phyloP scores from a whole-genome alignment of 108 stramenopile genomes.

The Licmophora abbreviata region DNA sequence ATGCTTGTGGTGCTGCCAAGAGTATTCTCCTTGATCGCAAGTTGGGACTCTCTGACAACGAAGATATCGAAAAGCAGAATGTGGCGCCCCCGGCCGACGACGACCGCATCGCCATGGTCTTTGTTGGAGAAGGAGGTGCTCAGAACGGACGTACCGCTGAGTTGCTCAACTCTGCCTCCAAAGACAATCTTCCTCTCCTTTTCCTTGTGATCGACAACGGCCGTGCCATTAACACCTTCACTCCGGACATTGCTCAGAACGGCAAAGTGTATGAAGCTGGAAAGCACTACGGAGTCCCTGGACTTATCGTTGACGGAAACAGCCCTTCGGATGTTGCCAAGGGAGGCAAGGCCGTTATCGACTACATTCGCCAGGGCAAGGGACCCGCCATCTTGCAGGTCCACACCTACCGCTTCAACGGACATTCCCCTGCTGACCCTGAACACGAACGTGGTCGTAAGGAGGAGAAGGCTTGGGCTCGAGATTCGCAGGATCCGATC shows the following conservation, averaged over 20 bases:
- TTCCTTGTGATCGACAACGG: constrained; percentile 96
- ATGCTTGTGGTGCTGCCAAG: constrained; percentile 95
- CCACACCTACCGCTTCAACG: constrained; percentile 97
- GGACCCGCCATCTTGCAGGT: constrained; percentile 95
- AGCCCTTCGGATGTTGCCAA: constrained; percentile 89
- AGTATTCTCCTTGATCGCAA: constrained; percentile 88
- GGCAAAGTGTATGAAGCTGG: constrained; percentile 89
- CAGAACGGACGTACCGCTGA: constrained; percentile 97
- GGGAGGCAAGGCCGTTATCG: constrained; percentile 93
- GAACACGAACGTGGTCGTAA: constrained; percentile 98
- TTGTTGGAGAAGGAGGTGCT: constrained; percentile 93
- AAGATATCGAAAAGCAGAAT: constrained; percentile 69
- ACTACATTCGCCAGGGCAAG: constrained; percentile 90
- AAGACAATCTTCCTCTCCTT: constrained; percentile 93
- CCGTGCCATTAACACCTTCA: constrained; percentile 98
- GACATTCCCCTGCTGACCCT: constrained; percentile 97
- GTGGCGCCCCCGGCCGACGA: constrained; percentile 80
- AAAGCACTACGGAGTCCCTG: constrained; percentile 94
- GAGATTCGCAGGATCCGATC: constrained; percentile 91
- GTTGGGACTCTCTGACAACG: constrained; percentile 80
- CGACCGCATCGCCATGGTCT: constrained; percentile 88
- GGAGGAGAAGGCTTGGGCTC: constrained; percentile 97
- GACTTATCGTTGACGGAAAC: constrained; percentile 87
- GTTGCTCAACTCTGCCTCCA: constrained; percentile 90
- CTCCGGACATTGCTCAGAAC: constrained; percentile 92